Base-by-base conservation (phyloP, 176 grass and related monocot genomes). In the Rhynchospora tenuis region DNA sequence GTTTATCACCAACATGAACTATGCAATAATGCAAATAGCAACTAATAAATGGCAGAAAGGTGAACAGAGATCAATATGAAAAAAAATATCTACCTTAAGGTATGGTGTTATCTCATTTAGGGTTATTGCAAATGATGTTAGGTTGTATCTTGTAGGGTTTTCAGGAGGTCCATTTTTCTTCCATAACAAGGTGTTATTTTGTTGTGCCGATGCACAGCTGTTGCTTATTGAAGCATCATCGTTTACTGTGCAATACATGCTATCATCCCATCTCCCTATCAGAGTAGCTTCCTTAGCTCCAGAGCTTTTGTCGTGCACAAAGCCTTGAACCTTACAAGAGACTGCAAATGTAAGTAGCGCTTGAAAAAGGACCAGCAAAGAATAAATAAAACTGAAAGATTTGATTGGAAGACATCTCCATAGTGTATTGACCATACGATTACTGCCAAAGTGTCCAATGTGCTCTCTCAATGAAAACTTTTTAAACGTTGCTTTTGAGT, bases 81-180 rank as follows among this genome's bases (percentile, higher is more conserved):
- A 55, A 55, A 9, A 33, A 59, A 74, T 17, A 70, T 79, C 29
- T 90, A 97, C 94, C 94, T 92, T 85, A 9, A 97, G 85, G 56
- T 64, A 91, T 47, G 78, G 73, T 13, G 90, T 92, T 31, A 94
- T 48, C 88, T 97, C 94, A 47, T 97, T 97, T 78, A 97, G 84
- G 47, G 91, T 94, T 78, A 97, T 90, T 44, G 94, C 94, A 86
- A 97, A 94, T 52, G 94, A 90, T 19, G 94, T 90, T 87, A 97
- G 65, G 82, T 97, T 97, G 85, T 97, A 97, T 31, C 94, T 68
- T 84, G 94, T 97, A 29, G 94, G 94, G 80, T 90, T 90, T 50
- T 22, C 50, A 82, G 94, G 59, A 83, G 94, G 91, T 60, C 84
- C 56, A 68, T 88, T 94, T 88, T 92, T 97, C 83, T 92, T 76